These are phyloP conservation scores for Coleophoma crateriformis DNA, from an alignment of 2,329 filamentous ascomycete genomes.

Conservation along the genomic window DNA sequence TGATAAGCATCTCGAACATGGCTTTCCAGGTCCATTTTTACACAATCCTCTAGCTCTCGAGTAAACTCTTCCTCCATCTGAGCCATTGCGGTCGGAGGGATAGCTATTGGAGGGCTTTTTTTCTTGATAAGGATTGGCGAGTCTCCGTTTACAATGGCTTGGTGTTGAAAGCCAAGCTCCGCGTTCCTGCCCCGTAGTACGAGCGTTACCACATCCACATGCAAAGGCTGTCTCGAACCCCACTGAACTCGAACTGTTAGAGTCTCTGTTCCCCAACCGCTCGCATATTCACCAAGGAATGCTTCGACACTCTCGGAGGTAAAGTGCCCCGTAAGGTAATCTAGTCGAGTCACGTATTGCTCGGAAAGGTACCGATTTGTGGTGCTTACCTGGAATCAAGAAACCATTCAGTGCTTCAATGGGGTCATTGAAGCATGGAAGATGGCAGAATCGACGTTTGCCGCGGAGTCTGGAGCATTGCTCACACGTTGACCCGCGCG, in stretches of 20 bases:
- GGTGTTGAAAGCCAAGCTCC: conserved; percentile 17
- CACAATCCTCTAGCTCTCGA: conserved; percentile 20
- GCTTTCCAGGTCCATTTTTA: conserved; percentile 13
- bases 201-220: conserved; percentile 20
- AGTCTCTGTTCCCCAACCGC: conserved; percentile 18
- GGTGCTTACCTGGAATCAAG: conserved; percentile 20
- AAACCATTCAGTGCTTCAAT: conserved; percentile 22
- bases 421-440: conserved; percentile 26
- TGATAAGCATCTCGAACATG: conserved; percentile 20
- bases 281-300: conserved; percentile 19
- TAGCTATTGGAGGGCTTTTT: conserved; percentile 22
- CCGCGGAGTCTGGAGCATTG: conserved; percentile 22
- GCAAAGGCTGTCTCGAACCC: conserved; percentile 18
- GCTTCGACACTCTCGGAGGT: conserved; percentile 20
- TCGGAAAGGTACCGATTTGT: neutral
- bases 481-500: conserved; percentile 22
- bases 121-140: conserved; percentile 13
- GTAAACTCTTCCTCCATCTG: conserved; percentile 21
- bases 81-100: conserved; percentile 19
- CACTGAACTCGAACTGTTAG: conserved; percentile 19
- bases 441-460: conserved; percentile 24
- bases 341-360: conserved; percentile 6
- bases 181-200: conserved; percentile 13
- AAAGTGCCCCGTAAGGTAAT: conserved; percentile 22
- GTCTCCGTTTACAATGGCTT: conserved; percentile 10